Evolutionary conservation across 2,329 filamentous ascomycete genomes (phyloP), one percentile per base, ranked within the genome.

Genomic region (Calonectria crousiana): DNA sequence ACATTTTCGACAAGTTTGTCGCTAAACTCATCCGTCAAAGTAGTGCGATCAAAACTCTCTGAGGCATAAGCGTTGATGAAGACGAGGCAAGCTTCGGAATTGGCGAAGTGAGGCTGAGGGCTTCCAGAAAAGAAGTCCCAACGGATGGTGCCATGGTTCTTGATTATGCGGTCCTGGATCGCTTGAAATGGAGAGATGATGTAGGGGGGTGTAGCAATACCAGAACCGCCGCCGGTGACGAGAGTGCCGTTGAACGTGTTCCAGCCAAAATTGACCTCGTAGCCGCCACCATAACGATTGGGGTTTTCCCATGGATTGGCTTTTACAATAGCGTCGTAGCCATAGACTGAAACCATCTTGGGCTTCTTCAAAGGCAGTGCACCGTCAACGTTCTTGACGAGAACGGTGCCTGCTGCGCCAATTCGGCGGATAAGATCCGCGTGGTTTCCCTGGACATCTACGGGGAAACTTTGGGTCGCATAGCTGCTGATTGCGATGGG

Each of bases 11-110:
- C 94, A 69, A 98, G 86, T 0, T 90, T 89, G 68, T 98, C 95
- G 49, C 95, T 60, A 26, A 60, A 60, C 34, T 60, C 96, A 72
- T 92, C 90, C 73, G 93, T 89, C 96, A 96, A 98, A 0, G 98
- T 88, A 0, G 95, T 98, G 44, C 98, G 88, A 85, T 99, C 95
- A 86, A 91, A 98, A 6, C 95, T 95, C 85, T 98, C 97, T 67
- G 96, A 96, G 4, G 93, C 91, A 82, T 96, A 90, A 18, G 95
- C 93, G 78, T 98, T 98, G 81, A 95, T 96, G 79, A 98, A 98
- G 13, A 98, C 95, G 52, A 99, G 0, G 83, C 87, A 78, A 91
- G 85, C 62, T 92, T 92, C 82, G 94, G 82, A 85, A 87, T 82
- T 88, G 92, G 80, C 84, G 91, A 85, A 79, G 91, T 90, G 85